Percentiles rank a stretch among this genome's conserved stretches.
Evolutionary conservation across 306 rosid species (phyloP).

Genomic region (Albizia julibrissin): DNA sequence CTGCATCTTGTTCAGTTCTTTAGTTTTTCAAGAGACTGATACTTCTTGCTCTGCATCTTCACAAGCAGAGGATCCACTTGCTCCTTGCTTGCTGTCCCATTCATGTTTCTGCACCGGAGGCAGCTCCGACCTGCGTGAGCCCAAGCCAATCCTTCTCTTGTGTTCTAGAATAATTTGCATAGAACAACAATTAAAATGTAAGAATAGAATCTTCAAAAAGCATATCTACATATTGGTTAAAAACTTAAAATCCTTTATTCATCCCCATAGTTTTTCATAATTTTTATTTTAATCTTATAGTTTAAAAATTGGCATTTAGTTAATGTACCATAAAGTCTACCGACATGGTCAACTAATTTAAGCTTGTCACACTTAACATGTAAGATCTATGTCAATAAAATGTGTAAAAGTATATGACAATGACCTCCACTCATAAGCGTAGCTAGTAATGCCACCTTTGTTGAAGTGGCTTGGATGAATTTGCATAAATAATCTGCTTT

Average conservation of each 20-base stretch:
- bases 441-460: background rate
- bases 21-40: conserved; percentile 48
- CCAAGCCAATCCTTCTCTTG: conserved; percentile 58
- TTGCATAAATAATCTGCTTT: too few species aligned
- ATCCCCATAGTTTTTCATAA: background rate
- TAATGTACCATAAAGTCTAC: background rate
- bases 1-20: conserved; percentile 40
- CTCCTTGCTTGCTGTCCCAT: conserved; percentile 53
- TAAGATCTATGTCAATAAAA: background rate
- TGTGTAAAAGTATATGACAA: background rate
- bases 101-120: conserved; percentile 47
- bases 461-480: background rate
- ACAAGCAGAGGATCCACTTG: conserved; percentile 40
- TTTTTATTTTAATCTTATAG: background rate
- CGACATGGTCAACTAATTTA: background rate
- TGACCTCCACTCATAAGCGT: background rate
- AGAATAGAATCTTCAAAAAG: background rate
- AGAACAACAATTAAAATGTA: conserved; percentile 24
- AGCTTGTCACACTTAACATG: background rate
- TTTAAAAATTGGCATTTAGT: background rate
- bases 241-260: background rate
- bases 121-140: conserved; percentile 35
- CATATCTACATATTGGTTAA: background rate
- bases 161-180: conserved; percentile 48
- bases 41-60: conserved; percentile 62